These are phyloP conservation scores for slime mould (Dictyostelium discoideum) DNA, from an alignment of 78 protist genomes.

Conservation along the genomic window DNA sequence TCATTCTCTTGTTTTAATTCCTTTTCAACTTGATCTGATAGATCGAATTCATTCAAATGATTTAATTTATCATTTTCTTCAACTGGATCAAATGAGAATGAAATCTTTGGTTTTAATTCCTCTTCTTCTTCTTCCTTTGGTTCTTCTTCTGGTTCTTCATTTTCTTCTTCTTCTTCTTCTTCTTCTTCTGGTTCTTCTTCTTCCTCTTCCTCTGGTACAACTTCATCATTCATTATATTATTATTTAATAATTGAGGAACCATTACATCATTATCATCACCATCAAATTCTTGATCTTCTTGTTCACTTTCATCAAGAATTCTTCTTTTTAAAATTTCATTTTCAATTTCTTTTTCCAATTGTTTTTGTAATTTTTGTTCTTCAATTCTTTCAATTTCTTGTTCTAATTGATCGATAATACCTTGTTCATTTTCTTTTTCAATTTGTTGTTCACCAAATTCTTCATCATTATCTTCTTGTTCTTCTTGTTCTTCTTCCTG, in stretches of 20 bases:
- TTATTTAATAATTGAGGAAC: no score
- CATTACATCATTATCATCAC: background rate
- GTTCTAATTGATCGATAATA: background rate
- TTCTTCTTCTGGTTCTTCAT: background rate
- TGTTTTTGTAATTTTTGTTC: background rate
- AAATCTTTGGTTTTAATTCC: background rate
- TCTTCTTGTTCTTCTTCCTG: background rate
- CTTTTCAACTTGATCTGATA: background rate
- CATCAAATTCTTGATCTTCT: background rate
- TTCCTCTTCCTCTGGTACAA: background rate
- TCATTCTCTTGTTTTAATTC: background rate
- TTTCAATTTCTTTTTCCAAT: background rate
- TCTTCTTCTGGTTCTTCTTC: background rate
- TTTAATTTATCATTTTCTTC: constrained; percentile 1
- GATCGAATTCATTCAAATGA: background rate
- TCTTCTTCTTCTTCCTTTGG: no score
- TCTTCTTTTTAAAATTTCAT: background rate
- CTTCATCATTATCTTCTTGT: background rate
- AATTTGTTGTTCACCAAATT: background rate
- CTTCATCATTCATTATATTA: background rate
- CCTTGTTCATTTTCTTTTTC: background rate
- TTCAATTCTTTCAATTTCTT: background rate
- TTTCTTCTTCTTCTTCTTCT: background rate
- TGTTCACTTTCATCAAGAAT: background rate
- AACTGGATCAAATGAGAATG: background rate